Base-by-base conservation (phyloP, 208 protist species). In the Trypanosoma conorhini region DNA sequence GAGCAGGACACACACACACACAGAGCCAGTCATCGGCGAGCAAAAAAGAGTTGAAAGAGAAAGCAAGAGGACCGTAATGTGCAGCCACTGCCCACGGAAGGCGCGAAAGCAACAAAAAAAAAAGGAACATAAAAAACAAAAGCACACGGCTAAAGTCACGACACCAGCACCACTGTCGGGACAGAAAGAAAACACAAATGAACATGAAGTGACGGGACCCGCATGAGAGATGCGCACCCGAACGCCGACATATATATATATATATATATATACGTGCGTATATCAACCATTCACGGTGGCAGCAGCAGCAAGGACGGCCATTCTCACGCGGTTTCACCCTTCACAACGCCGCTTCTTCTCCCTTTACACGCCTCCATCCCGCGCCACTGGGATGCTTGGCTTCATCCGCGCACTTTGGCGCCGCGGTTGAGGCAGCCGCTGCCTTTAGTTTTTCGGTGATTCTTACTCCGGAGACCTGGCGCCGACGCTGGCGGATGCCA, bases 211-310 rank as follows among this genome's bases (percentile, higher is more conserved):
- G 48, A 57, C 33, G 33, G 30, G 60, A 3, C 40, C 7, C 40
- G 22, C 31, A 31, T 56, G 33, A 2, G 33, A 38, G 46, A 2
- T 51, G 46, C 46, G 21, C 9, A 19, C 38, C 22, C 22, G 35
- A 5, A 70, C 60, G 42, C 42, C 40, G 40, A 64, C 35, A 72
- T 52, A 72, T 31, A 73, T 40, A 65, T 5, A 44, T 58, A 55
- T 54, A 55, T 57, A 61, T n/a, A 52, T n/a, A 54, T 58, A 56
- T 19, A 67, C 21, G 17, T n/a, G 57, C 19, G 28, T 40, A 54
- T 13, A 10, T 2, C 12, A 22, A 0, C 50, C 5, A 46, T 19
- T 46, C 15, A 46, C 42, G 1, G 42, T 13, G 42, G 17, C 13
- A 46, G 17, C 1, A 46, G 42, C 42, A 46, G 9, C 42, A 19